Evolutionary conservation across 495 filamentous ascomycete species (phyloP), one percentile per base, ranked within the genome.

Genomic region (Gamarada debralockiae): DNA sequence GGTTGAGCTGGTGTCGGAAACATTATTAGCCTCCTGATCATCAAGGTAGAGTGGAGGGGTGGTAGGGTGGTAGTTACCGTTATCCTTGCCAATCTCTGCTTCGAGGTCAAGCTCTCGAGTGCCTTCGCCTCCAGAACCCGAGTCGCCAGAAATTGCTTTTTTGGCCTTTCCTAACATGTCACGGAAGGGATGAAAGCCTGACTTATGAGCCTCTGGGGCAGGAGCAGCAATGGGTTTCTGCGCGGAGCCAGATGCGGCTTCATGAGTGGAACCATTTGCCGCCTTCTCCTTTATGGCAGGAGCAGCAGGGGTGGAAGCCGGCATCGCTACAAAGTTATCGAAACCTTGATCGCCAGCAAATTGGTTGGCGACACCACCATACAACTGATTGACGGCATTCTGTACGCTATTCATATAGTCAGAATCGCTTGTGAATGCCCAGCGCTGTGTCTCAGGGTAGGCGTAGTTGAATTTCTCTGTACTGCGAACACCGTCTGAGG

Each of bases 401-500:
- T 27, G 8, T 41, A 61, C 25, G 25, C 24, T 52, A 17, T 50
- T 39, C 39, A 49, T 24, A 42, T 61, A 61, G 14, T 47, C 50
- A 12, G 14, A 9, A 8, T 47, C 39, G 18, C 23, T 55, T 3
- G 20, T 24, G 33, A 57, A 61, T 8, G 42, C 25, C 59, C 59
- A 61, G 7, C 22, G 14, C 24, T 58, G 50, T 3, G 84, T 67
- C 51, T 86, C 82, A 10, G 78, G 62, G 57, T 87, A 87, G 1
- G 75, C 81, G 68, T 86, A 87, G 38, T 74, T 76, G 58, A 86
- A 82, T 21, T 58, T 65, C 25, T 53, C 29, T 1, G 58, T 60
- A 6, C 20, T 23, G n/a, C 40, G 51, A 10, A 53, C 58, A 10
- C n/a, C 23, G 9, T 53, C 18, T 20, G 58, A 49, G 15, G 47